Conservation (phyloP, 1,284 basidiomycete genomes). For the Vanrija sp. region DNA sequence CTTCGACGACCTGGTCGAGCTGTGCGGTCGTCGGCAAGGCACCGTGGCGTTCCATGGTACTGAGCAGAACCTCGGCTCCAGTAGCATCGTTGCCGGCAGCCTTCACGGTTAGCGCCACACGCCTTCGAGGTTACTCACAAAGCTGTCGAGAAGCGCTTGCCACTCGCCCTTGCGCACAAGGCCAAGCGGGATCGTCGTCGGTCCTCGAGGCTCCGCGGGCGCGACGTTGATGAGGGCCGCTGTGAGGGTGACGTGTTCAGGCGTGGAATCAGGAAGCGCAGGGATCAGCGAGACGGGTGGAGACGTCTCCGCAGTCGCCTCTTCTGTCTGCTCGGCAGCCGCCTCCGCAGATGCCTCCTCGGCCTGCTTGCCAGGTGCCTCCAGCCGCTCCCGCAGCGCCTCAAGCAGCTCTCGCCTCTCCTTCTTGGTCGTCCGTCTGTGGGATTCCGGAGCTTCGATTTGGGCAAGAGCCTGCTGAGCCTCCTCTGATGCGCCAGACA, state of each 20-base stretch:
- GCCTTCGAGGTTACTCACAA: conserved; percentile 17
- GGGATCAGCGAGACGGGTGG: too few relatives aligned
- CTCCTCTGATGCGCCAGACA: conserved; percentile 18
- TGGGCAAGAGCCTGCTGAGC: conserved; percentile 1
- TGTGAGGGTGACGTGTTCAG: conserved; percentile 18
- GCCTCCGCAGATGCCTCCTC: not conserved
- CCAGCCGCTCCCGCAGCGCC: conserved; percentile 4
- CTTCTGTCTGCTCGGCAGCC: not conserved
- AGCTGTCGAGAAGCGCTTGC: conserved; percentile 36
- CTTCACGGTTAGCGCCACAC: conserved; percentile 4
- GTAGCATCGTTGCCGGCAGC: conserved; percentile 3
- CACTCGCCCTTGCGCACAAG: conserved; percentile 34
- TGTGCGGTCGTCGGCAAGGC: conserved; percentile 3
- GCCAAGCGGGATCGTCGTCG: conserved; percentile 29
- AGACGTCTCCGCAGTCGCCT: not conserved
- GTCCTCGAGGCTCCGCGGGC: not conserved
- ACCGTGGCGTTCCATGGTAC: conserved; percentile 19
- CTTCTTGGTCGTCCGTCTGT: not conserved
- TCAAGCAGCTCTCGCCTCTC: conserved; percentile 4
- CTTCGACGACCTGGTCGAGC: conserved; percentile 16
- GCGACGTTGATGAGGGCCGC: conserved; percentile 4
- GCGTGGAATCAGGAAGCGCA: not conserved
- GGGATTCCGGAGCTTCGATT: conserved; percentile 7
- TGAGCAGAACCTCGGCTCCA: conserved; percentile 16
- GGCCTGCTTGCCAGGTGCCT: not conserved